Percentiles rank a stretch among this genome's conserved stretches.
phyloP scores from a whole-genome alignment of 1,284 basidiomycete species.

The Melampsora larici-populina region DNA sequence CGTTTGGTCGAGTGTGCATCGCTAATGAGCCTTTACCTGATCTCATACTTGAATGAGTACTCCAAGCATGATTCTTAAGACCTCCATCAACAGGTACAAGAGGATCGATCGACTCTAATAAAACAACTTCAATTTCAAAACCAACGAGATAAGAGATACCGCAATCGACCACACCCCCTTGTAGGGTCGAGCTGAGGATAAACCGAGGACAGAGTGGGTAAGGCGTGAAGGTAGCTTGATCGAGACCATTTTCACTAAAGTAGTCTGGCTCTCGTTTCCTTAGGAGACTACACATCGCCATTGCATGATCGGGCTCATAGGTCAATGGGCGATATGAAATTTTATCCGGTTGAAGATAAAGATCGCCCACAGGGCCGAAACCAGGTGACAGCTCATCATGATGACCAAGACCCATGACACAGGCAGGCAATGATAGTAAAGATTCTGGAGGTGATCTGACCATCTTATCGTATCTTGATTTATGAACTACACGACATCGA shows the following conservation, averaged over 20 bases:
- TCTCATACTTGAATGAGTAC: conserved; percentile 24
- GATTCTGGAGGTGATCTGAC: conserved; percentile 34
- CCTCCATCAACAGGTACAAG: conserved; percentile 18
- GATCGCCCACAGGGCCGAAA: conserved; percentile 35
- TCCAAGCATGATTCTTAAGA: conserved; percentile 27
- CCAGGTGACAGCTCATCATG: conserved; percentile 34
- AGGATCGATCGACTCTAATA: conserved; percentile 26
- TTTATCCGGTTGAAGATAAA: conserved; percentile 42
- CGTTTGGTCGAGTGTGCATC: no score
- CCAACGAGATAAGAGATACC: conserved; percentile 39
- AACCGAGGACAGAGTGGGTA: conserved; percentile 42
- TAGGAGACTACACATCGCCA: conserved; percentile 39
- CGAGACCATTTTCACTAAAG: neutral
- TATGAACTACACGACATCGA: conserved; percentile 32
- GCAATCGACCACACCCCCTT: conserved; percentile 35
- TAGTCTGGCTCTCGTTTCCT: conserved; percentile 20
- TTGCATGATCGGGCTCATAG: conserved; percentile 22
- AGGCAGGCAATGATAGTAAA: conserved; percentile 34
- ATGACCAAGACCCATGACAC: conserved; percentile 39
- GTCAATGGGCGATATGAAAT: conserved; percentile 37
- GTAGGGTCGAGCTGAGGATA: conserved; percentile 40
- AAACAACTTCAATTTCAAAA: conserved; percentile 38
- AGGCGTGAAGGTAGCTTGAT: conserved; percentile 18
- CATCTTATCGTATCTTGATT: conserved; percentile 39
- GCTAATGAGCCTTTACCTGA: neutral